These are phyloP conservation scores for Pueraria montana DNA, from an alignment of 306 rosid species.

Conservation along the genomic window DNA sequence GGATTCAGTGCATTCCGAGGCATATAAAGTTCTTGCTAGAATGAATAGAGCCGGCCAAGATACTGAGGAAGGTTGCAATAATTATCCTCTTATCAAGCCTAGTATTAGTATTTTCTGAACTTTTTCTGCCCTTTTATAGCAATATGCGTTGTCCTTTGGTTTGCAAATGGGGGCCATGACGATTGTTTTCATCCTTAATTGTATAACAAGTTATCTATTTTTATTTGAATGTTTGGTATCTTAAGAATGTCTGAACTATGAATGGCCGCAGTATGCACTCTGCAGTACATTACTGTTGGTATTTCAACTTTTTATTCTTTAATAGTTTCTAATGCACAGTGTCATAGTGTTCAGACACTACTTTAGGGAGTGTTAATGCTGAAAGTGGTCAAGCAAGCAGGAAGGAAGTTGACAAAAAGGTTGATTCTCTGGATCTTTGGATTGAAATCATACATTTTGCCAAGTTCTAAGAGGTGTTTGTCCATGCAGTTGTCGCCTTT, in stretches of 20 bases:
- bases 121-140: not conserved
- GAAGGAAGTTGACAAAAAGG: slow-evolving; percentile 75
- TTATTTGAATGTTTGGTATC: slow-evolving; percentile 21
- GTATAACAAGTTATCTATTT: not conserved
- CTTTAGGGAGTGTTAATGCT: slow-evolving; percentile 52
- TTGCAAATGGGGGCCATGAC: not conserved
- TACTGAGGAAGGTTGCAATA: slow-evolving; percentile 70
- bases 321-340: slow-evolving; percentile 33
- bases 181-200: slow-evolving; percentile 17
- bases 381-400: slow-evolving; percentile 61
- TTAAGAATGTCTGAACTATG: slow-evolving; percentile 21
- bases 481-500: slow-evolving; percentile 81
- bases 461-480: slow-evolving; percentile 45
- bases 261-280: slow-evolving; percentile 11
- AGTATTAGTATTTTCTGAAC: slow-evolving; percentile 1
- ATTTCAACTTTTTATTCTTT: slow-evolving; percentile 11
- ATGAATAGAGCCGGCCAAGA: slow-evolving; percentile 95
- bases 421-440: slow-evolving; percentile 44
- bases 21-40: slow-evolving; percentile 91
- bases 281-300: slow-evolving; percentile 4
- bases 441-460: slow-evolving; percentile 25
- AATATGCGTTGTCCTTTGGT: not conserved
- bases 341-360: slow-evolving; percentile 51
- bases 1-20: slow-evolving; percentile 93
- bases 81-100: not conserved